Evolutionary conservation across 129 eudicot species (phyloP).

Genomic region (Centaurea solstitialis): DNA sequence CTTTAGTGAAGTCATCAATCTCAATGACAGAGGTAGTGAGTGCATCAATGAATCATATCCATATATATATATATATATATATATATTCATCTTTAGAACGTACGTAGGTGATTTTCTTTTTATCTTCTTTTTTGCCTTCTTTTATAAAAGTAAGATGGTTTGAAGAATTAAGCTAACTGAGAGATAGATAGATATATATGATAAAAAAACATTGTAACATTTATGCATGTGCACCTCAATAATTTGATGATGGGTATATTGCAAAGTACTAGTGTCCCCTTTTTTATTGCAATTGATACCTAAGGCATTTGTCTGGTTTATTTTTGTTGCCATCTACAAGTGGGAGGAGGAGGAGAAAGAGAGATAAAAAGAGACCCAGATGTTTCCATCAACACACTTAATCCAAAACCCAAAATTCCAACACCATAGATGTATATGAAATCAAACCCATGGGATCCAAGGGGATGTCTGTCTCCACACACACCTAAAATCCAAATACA

Average conservation of each 20-base stretch:
- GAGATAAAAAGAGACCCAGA: not conserved
- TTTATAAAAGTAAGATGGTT: not conserved
- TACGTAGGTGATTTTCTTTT: not conserved
- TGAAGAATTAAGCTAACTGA: not conserved
- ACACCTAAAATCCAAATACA: slow-evolving; percentile 19
- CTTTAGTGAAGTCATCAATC: too few species aligned
- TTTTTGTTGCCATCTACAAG: slow-evolving; percentile 24
- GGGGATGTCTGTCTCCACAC: slow-evolving; percentile 14
- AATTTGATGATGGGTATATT: slow-evolving; percentile 28
- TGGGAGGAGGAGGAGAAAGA: slow-evolving; percentile 8
- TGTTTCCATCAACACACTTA: slow-evolving; percentile 28
- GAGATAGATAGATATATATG: too few species aligned
- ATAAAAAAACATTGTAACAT: slow-evolving; percentile 6
- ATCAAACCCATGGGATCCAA: slow-evolving; percentile 12
- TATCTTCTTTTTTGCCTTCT: not conserved
- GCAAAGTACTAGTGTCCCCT: slow-evolving; percentile 35
- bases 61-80: too few species aligned
- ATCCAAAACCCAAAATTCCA: slow-evolving; percentile 15
- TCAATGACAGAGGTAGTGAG: not conserved
- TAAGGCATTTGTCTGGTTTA: slow-evolving; percentile 24
- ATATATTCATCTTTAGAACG: not conserved
- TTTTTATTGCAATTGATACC: slow-evolving; percentile 30
- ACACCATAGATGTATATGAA: not conserved
- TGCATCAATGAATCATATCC: not conserved
- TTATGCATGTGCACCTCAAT: slow-evolving; percentile 37